Evolutionary conservation across 2,329 filamentous ascomycete genomes (phyloP).

Genomic region (Ceratocystis cubensis): DNA sequence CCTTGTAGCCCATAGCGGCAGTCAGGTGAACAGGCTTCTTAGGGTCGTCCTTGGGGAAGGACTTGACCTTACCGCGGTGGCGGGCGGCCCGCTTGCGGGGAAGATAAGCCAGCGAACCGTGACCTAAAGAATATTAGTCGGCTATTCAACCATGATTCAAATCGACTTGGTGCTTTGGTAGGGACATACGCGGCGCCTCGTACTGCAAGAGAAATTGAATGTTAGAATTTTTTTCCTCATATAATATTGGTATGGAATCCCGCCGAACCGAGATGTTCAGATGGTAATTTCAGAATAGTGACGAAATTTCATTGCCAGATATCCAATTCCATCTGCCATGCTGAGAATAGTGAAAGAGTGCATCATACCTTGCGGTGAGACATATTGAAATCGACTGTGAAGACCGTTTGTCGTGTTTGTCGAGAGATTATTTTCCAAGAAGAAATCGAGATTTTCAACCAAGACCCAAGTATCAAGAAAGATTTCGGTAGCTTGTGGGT

Average conservation of each 20-base stretch:
- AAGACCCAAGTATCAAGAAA: slow-evolving; percentile 19
- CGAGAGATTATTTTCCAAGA: slow-evolving; percentile 17
- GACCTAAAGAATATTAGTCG: slow-evolving; percentile 29
- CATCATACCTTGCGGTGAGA: slow-evolving; percentile 23
- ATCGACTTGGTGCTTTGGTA: neutral
- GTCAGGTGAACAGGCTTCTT: slow-evolving; percentile 99
- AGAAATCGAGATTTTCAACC: slow-evolving; percentile 13
- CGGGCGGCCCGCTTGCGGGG: slow-evolving; percentile 85
- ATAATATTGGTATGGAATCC: no score
- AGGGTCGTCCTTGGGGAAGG: slow-evolving; percentile 99
- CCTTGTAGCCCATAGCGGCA: slow-evolving; percentile 98
- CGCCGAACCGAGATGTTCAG: neutral
- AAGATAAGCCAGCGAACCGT: slow-evolving; percentile 83
- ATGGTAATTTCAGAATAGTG: neutral
- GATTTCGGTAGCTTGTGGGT: slow-evolving; percentile 16
- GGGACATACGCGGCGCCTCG: slow-evolving; percentile 61
- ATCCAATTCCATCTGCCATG: neutral
- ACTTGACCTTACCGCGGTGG: slow-evolving; percentile 97
- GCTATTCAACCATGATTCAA: neutral
- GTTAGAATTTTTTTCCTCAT: slow-evolving; percentile 14
- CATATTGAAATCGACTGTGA: slow-evolving; percentile 22
- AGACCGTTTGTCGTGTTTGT: slow-evolving; percentile 19
- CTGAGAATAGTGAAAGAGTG: neutral
- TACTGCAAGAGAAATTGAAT: slow-evolving; percentile 30
- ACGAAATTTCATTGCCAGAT: neutral